Evolutionary conservation across 2,329 filamentous ascomycete species (phyloP).

Genomic region (Purpureocillium lavendulum): DNA sequence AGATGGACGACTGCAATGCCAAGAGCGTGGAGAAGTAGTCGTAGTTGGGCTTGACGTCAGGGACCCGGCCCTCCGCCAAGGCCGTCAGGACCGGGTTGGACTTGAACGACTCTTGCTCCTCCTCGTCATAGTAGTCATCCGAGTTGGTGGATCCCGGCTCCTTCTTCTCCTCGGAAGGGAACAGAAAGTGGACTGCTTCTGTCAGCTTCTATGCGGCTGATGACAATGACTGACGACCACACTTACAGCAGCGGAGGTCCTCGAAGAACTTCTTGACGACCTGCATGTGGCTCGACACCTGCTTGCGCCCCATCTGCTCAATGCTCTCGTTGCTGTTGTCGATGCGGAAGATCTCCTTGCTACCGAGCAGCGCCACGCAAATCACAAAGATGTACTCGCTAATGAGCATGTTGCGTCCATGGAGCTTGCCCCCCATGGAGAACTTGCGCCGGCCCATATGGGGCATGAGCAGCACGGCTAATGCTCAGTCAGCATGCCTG

Average conservation of each 20-base stretch:
- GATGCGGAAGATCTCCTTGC: constrained; percentile 34
- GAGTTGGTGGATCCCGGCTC: constrained; percentile 54
- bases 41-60: constrained; percentile 52
- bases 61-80: constrained; percentile 47
- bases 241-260: constrained; percentile 55
- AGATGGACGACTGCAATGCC: constrained; percentile 42
- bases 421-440: constrained; percentile 53
- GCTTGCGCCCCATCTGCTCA: constrained; percentile 48
- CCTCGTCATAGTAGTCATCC: constrained; percentile 38
- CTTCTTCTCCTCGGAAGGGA: constrained; percentile 46
- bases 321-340: constrained; percentile 35
- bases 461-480: constrained; percentile 57
- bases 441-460: constrained; percentile 60
- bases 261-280: constrained; percentile 60
- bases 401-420: constrained; percentile 64
- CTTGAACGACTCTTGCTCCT: constrained; percentile 48
- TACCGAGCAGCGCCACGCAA: constrained; percentile 27
- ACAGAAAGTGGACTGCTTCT: constrained; percentile 48
- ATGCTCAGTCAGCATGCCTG: constrained; percentile 14
- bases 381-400: constrained; percentile 53
- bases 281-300: constrained; percentile 64
- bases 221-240: background rate
- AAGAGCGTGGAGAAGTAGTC: constrained; percentile 52
- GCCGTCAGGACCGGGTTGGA: constrained; percentile 56
- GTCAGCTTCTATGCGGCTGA: background rate